These are phyloP conservation scores for Chaetomium strumarium DNA, from an alignment of 2,329 filamentous ascomycete species.

Conservation along the genomic window DNA sequence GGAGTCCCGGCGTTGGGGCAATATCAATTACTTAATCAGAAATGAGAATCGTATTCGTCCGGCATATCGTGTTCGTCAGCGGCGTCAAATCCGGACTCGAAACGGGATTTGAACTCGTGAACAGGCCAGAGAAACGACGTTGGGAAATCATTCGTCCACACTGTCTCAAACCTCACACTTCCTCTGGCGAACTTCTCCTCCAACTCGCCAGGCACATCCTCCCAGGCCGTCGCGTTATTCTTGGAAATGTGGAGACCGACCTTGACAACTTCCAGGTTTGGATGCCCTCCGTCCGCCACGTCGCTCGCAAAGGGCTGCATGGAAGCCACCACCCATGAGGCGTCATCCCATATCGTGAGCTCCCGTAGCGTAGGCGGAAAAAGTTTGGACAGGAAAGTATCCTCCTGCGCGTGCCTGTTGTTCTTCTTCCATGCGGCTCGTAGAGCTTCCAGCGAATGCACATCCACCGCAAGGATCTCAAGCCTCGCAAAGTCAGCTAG, in stretches of 20 bases:
- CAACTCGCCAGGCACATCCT: background rate
- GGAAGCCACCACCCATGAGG: background rate
- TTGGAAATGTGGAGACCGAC: too few relatives aligned
- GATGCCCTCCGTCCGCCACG: slow-evolving; percentile 7
- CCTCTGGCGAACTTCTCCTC: background rate
- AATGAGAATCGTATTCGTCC: too few relatives aligned
- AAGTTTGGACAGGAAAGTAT: background rate
- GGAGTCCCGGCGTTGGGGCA: too few relatives aligned
- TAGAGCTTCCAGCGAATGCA: background rate
- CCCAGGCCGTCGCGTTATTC: background rate
- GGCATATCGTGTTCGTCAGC: too few relatives aligned
- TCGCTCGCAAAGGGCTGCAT: slow-evolving; percentile 8
- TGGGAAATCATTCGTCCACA: background rate
- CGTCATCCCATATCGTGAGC: slow-evolving; percentile 6
- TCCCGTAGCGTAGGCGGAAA: slow-evolving; percentile 2
- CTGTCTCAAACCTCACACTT: slow-evolving; percentile 1
- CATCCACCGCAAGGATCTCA: slow-evolving; percentile 5
- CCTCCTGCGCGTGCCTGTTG: background rate
- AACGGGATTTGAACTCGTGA: background rate
- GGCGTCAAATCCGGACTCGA: background rate
- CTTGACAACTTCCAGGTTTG: slow-evolving; percentile 3
- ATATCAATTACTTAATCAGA: too few relatives aligned
- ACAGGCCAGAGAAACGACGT: background rate
- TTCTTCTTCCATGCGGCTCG: background rate
- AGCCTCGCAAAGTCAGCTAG: slow-evolving; percentile 8